Evolutionary conservation across 306 rosid species (phyloP), one percentile per base, ranked within the genome.

Genomic region (Dryas octopetala): DNA sequence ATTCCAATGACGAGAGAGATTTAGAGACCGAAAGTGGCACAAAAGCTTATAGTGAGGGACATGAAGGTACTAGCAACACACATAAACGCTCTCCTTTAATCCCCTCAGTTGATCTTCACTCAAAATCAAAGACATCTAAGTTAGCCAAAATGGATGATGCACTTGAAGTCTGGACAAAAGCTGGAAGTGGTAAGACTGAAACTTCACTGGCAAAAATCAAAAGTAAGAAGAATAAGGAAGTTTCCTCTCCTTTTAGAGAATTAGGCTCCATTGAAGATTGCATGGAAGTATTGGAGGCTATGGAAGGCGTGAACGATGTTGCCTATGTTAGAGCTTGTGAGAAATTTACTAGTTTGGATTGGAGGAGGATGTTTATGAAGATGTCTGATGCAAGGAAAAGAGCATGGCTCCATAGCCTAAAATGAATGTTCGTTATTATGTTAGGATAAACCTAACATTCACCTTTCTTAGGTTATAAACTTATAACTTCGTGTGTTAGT

Each of bases 331-430:
- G 32, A 47, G 71, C 53, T 7, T 44, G 46, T 51, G 71, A 66
- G 41, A 66, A 47, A 46, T 66, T 66, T 66, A 12, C 47, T 17
- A 66, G 46, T 66, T 52, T 51, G 4, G 71, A 66, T 40, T 66
- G 54, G 71, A 66, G 71, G 23, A 51, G 47, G 51, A 66, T 66
- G 71, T 66, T 66, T 52, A 19, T 66, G 50, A 66, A 66, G 55
- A 66, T 66, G 71, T 66, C 71, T 44, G 71, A 66, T 51, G 71
- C 54, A 4, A 66, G 71, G 44, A 32, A 52, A n/a, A n/a, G 40
- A 12, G 44, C 15, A 2, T 66, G 71, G 49, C 53, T 66, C 2
- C 52, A 46, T 40, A 66, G 54, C 17, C 47, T 66, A 9, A 46
- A 19, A 66, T 46, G 49, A 46, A 46, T 46, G 6, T 46, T 8